A percentile compares a stretch with the other conserved stretches of the same genome.
Conservation (phyloP, 352 stramenopile genomes). For the Nothophytophthora sp. region DNA sequence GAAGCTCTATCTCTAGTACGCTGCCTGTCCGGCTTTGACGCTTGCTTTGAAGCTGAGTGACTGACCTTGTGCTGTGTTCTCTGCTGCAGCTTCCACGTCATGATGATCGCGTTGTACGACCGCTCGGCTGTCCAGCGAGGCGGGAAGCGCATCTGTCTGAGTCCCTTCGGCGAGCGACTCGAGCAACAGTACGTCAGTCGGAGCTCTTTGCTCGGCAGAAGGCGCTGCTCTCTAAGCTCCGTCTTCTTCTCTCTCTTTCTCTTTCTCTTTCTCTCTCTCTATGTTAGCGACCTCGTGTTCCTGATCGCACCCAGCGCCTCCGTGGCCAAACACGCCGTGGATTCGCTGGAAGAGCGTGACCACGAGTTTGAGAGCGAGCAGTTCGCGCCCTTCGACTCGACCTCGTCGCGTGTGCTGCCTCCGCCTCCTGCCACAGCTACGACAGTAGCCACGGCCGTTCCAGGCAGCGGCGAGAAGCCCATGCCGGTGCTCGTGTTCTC, state of each 20-base stretch:
- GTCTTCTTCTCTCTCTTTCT: not conserved
- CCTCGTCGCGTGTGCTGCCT: not conserved
- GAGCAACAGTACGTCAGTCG: slow-evolving; percentile 46
- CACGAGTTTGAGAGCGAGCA: not conserved
- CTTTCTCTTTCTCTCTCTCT: too few relatives aligned
- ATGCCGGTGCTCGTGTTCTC: slow-evolving; percentile 47
- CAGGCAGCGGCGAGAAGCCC: not conserved
- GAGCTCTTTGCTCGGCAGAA: too few relatives aligned
- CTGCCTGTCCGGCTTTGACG: not conserved
- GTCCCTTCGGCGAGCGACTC: slow-evolving; percentile 41
- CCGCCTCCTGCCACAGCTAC: not conserved
- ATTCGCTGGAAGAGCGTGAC: slow-evolving; percentile 22
- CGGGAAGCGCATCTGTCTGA: slow-evolving; percentile 30
- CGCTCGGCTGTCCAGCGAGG: slow-evolving; percentile 20
- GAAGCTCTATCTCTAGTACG: slow-evolving; percentile 48
- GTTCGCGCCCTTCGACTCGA: not conserved
- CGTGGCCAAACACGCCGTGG: slow-evolving; percentile 39
- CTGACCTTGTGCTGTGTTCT: not conserved
- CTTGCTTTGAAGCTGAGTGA: not conserved
- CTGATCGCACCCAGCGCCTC: slow-evolving; percentile 48
- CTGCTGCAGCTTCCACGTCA: slow-evolving; percentile 44
- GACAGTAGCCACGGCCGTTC: not conserved
- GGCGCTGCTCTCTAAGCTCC: too few relatives aligned
- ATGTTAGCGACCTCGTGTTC: slow-evolving; percentile 47
- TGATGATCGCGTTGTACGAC: slow-evolving; percentile 50